phyloP scores from a whole-genome alignment of 2,329 filamentous ascomycete genomes.

The Dichotomopilus funicola region DNA sequence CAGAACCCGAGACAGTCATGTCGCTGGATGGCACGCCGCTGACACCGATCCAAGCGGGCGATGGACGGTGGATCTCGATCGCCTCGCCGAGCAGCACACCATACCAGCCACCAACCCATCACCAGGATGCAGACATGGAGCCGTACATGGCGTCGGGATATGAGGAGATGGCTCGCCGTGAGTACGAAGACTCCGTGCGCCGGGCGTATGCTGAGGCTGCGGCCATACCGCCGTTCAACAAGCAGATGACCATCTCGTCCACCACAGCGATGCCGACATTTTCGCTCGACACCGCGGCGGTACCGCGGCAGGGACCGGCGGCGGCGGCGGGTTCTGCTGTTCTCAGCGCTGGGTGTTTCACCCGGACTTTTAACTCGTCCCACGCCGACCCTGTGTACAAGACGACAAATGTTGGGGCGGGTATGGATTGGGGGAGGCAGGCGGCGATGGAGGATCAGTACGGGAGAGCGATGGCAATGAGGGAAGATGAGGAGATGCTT shows the following conservation, averaged over 20 bases:
- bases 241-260: neutral
- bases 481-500: slow-evolving; percentile 24
- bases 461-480: slow-evolving; percentile 42
- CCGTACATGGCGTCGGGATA: slow-evolving; percentile 85
- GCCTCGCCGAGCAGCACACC: neutral
- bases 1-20: slow-evolving; percentile 30
- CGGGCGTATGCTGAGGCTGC: slow-evolving; percentile 21
- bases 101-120: slow-evolving; percentile 21
- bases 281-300: too few relatives aligned
- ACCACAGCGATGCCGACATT: too few relatives aligned
- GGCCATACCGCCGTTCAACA: slow-evolving; percentile 24
- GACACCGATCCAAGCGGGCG: slow-evolving; percentile 43
- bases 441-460: slow-evolving; percentile 60
- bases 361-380: slow-evolving; percentile 19
- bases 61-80: slow-evolving; percentile 44
- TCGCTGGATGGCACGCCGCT: slow-evolving; percentile 49
- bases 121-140: slow-evolving; percentile 46
- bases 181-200: slow-evolving; percentile 50
- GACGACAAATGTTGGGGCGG: slow-evolving; percentile 26
- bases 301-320: too few relatives aligned
- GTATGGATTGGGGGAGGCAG: slow-evolving; percentile 38
- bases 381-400: slow-evolving; percentile 63
- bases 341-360: slow-evolving; percentile 6
- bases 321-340: slow-evolving; percentile 3
- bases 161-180: slow-evolving; percentile 58